Base-by-base conservation (phyloP, 2,329 filamentous ascomycete species). In the Aspergillus sergii region DNA sequence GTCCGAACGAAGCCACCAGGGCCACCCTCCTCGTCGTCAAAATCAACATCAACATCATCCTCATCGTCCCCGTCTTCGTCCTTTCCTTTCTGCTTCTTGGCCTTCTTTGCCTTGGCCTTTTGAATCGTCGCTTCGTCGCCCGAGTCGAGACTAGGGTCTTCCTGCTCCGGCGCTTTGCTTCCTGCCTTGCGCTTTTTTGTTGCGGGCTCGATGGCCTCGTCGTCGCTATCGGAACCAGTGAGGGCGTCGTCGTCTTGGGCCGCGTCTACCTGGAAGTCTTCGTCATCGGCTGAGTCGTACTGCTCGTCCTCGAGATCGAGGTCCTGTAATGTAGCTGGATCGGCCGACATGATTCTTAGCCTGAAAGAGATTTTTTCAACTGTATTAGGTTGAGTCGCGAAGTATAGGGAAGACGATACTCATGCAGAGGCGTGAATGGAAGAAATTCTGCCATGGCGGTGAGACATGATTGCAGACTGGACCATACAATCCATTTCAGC, bases 41-140 rank as follows among this genome's bases (percentile, higher is more conserved):
- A 70, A 32, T 76, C 72, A 16, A 75, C 65, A 32, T 75, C 72
- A 16, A 75, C 65, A 54, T 79, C 73, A 63, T 80, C 75, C 50
- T 77, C 71, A 34, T 77, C 75, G 19, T 79, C 75, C 50, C 74
- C 71, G 21, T 75, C 75, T 54, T 63, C 59, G 58, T 72, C 76
- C 57, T 72, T 75, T 48, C 72, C 71, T 59, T 76, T 78, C 69
- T 77, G 79, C 46, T 73, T 74, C 66, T 79, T 83, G 61, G 72
- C 62, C 61, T 72, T 75, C 67, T 72, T 80, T 57, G 75, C 73
- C 61, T 79, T 80, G 19, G 78, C 80, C 64, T 82, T 84, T 60
- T 76, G 76, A 48, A 87, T 85, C n/a, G 83, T 86, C 9, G 76
- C 81, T 68, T 87, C 85, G 67, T 87, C 85, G 4, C 85, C 85